phyloP scores from a whole-genome alignment of 2,329 filamentous ascomycete species.

The Alternaria brassicicola region DNA sequence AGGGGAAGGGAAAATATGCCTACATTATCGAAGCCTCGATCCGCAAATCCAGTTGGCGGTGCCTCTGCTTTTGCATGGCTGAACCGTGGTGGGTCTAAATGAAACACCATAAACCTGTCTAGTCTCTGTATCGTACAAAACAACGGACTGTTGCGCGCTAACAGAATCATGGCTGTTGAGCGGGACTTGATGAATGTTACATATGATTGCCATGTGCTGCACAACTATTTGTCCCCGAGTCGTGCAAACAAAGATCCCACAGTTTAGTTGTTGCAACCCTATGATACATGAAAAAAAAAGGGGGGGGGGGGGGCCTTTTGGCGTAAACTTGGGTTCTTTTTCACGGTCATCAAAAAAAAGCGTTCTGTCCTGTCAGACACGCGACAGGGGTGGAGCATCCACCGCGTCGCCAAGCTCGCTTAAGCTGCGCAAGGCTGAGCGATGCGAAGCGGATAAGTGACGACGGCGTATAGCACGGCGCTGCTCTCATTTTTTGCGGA shows the following conservation, averaged over 20 bases:
- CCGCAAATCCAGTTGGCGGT: slow-evolving; percentile 85
- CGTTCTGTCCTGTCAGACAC: background rate
- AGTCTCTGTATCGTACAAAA: background rate
- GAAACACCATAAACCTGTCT: background rate
- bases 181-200: background rate
- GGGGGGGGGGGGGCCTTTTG: no score
- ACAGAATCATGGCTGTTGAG: background rate
- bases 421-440: slow-evolving; percentile 27
- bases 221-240: background rate
- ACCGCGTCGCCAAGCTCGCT: slow-evolving; percentile 25
- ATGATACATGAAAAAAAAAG: no score
- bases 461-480: slow-evolving; percentile 28
- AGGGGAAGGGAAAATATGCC: slow-evolving; percentile 49
- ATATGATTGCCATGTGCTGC: background rate
- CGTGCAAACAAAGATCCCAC: background rate
- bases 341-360: background rate
- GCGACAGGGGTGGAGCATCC: slow-evolving; percentile 4
- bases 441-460: slow-evolving; percentile 18
- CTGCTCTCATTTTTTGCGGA: slow-evolving; percentile 31
- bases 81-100: slow-evolving; percentile 56
- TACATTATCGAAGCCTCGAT: slow-evolving; percentile 58
- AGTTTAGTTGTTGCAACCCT: no score
- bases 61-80: slow-evolving; percentile 95
- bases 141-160: background rate
- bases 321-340: no score